Evolutionary conservation across 2,329 filamentous ascomycete species (phyloP).

Genomic region (Pseudogymnoascus sp.): DNA sequence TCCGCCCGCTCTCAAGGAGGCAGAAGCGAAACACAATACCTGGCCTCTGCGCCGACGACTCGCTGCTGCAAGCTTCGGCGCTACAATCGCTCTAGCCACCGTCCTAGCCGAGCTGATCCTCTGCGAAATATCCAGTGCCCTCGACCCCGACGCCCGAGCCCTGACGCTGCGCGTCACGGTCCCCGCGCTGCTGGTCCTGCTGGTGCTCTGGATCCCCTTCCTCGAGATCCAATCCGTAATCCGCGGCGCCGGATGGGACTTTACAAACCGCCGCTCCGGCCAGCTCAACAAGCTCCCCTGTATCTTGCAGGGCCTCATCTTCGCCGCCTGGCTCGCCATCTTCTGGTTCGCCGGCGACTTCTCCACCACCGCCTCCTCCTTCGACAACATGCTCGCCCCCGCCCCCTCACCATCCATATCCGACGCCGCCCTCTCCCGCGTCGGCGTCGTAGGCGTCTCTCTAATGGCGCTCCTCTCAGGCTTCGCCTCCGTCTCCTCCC

Average conservation of each 20-base stretch:
- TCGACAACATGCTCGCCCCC: constrained; percentile 17
- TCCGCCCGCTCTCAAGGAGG: constrained; percentile 50
- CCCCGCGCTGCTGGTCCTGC: constrained; percentile 59
- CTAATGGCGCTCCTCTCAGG: constrained; percentile 83
- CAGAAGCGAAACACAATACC: constrained; percentile 49
- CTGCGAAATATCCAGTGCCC: constrained; percentile 71
- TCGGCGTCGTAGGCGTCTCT: constrained; percentile 78
- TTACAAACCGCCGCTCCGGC: constrained; percentile 50
- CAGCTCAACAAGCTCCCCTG: constrained; percentile 52
- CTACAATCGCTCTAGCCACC: constrained; percentile 67
- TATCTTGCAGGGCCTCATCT: constrained; percentile 53
- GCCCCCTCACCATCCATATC: constrained; percentile 30
- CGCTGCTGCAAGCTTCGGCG: constrained; percentile 61
- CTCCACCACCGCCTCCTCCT: not conserved
- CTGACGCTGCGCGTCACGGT: constrained; percentile 63
- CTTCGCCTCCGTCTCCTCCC: constrained; percentile 78
- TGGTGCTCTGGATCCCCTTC: constrained; percentile 69
- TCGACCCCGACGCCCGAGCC: constrained; percentile 58
- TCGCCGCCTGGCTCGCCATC: constrained; percentile 58
- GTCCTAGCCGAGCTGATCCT: constrained; percentile 75
- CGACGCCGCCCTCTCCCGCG: constrained; percentile 52
- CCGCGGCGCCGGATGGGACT: constrained; percentile 50
- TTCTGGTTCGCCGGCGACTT: constrained; percentile 70
- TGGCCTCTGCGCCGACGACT: constrained; percentile 43
- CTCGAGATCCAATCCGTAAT: constrained; percentile 59